These are phyloP conservation scores for Triangularia verruculosa DNA, from an alignment of 2,329 filamentous ascomycete genomes.

Conservation along the genomic window DNA sequence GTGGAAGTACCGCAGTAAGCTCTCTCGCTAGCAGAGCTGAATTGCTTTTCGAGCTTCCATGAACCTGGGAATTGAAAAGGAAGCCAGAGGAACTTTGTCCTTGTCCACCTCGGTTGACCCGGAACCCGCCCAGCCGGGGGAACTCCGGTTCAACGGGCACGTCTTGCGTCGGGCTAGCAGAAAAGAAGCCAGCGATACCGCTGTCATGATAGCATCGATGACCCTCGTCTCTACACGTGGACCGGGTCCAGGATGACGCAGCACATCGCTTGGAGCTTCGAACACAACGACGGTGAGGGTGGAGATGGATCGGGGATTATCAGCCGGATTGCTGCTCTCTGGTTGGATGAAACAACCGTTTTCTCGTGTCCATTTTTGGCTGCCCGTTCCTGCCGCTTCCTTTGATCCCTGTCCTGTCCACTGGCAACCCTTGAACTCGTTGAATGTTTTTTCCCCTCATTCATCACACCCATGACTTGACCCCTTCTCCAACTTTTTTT, in stretches of 20 bases:
- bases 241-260: background rate
- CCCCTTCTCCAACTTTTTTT: background rate
- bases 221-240: background rate
- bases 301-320: constrained; percentile 14
- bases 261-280: background rate
- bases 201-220: background rate
- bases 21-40: background rate
- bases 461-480: background rate
- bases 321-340: constrained; percentile 16
- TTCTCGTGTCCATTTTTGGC: constrained; percentile 45
- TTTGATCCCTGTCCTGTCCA: constrained; percentile 20
- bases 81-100: background rate
- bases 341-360: constrained; percentile 42
- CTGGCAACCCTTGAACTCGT: background rate
- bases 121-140: background rate
- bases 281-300: background rate
- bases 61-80: background rate
- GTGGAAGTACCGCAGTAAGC: background rate
- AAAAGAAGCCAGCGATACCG: background rate
- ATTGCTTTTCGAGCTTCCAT: background rate
- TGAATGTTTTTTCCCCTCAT: constrained; percentile 14
- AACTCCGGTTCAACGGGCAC: constrained; percentile 1
- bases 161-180: background rate
- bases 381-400: constrained; percentile 21
- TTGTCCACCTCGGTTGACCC: background rate